Evolutionary conservation across 805 yeast genomes (phyloP), one percentile per base, ranked within the genome.

Genomic region (Myxozyma nipponensis): DNA sequence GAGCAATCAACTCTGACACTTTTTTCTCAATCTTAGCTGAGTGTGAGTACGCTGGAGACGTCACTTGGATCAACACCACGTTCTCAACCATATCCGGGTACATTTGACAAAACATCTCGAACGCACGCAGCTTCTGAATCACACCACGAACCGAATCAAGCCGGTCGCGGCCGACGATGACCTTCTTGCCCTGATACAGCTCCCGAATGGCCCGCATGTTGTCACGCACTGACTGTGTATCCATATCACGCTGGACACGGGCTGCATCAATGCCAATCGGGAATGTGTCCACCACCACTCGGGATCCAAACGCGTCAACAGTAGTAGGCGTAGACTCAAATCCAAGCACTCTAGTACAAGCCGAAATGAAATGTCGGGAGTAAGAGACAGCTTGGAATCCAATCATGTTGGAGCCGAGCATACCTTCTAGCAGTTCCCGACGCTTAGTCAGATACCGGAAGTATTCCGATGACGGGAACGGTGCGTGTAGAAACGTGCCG

Each of bases 401-500:
- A 42, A 93, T 77, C 62, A 82, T 79, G 65, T 88, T 86, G 4
- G 96, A 81, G 22, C 98, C 98, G 43, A 93, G 76, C 78, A 93
- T 78, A 17, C 98, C 98, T 63, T 87, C 95, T 51, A 93, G 74
- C 44, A 93, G 72, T 63, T 86, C 84, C 49, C 81, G 76, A 58
- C 98, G 77, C 68, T 86, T 86, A 35, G 96, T 82, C 32, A 95
- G 69, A 59, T 95, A 86, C 55, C 97, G 77, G 71, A 93, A 88
- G 66, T 90, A 89, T 68, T 93, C 99, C 17, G 89, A 83, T 23
- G 95, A 82, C 10, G 97, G 96, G 76, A 91, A 90, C n/a, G 97
- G 96, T 2, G 87, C 78, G 66, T 90, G 96, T 58, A 90, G 69
- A 67, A 79, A 89, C 46, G 86, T 79, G 13, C 91, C 93, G 57